Evolutionary conservation across 495 filamentous ascomycete genomes (phyloP), one percentile per base, ranked within the genome.

Genomic region (Lepraria neglecta): DNA sequence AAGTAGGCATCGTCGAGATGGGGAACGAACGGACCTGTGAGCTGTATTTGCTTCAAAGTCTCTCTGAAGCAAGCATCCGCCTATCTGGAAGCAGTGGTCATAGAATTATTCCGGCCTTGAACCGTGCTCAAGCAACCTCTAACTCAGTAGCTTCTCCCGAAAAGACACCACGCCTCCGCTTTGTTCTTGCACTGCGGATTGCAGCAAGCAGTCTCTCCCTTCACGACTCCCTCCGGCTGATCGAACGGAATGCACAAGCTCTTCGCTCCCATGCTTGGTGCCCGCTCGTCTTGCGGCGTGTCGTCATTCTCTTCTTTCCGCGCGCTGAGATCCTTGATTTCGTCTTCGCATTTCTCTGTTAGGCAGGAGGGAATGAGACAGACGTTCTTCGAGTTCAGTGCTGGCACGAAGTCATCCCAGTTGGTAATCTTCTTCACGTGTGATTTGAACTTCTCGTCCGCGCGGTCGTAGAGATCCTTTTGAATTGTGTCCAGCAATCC

Each of bases 201-300:
- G 63, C 86, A 76, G 72, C 94, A 98, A 75, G 91, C 91, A 55
- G 90, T 96, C 72, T 87, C 84, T 33, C 90, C 92, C 63, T 82
- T 76, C 61, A 84, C 76, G 60, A 96, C 74, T 42, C 85, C 89
- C 66, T 87, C 84, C 42, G 92, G 91, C 80, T 97, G 94, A 65
- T 97, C 89, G 70, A 96, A 96, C 24, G 95, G 94, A 79, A 98
- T 97, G 73, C 94, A 98, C 68, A 98, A 79, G 63, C 84, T 88
- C 84, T 98, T 98, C 69, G 94, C 95, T 63, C 94, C 94, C 95
- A 97, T 97, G 64, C 84, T 87, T 51, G 95, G 94, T 21, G 88
- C 88, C 68, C 84, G 86, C 66, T 87, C 80, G 68, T 91, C 89
- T 65, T 90, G 84, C 14, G 89, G 82, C 42, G 77, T 80, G 54